These are phyloP conservation scores for Fusarium coicis DNA, from an alignment of 2,329 filamentous ascomycete genomes.

Conservation along the genomic window DNA sequence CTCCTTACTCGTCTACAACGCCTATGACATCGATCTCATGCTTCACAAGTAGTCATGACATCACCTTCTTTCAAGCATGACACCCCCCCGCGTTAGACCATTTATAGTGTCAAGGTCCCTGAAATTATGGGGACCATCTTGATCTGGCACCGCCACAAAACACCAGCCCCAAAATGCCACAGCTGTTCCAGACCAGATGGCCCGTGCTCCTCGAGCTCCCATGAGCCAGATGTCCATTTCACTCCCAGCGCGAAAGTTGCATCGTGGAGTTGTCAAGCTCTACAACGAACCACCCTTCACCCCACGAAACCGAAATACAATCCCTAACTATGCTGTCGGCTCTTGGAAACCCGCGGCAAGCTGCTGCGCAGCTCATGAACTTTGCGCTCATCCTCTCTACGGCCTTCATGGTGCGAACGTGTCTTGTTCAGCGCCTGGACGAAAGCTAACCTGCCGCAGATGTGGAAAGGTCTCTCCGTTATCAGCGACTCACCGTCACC, in stretches of 20 bases:
- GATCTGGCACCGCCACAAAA: constrained; percentile 14
- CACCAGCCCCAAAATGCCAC: constrained; percentile 23
- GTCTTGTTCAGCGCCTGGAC: background rate
- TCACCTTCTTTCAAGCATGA: constrained; percentile 31
- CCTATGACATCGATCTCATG: constrained; percentile 44
- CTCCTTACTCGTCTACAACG: constrained; percentile 18
- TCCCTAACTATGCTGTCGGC: constrained; percentile 69
- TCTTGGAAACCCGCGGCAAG: constrained; percentile 81
- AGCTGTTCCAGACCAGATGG: constrained; percentile 15
- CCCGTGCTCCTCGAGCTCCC: constrained; percentile 30
- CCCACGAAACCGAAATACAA: background rate
- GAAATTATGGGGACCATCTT: constrained; percentile 11
- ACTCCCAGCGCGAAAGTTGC: constrained; percentile 16
- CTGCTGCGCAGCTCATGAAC: constrained; percentile 84
- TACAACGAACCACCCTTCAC: constrained; percentile 4
- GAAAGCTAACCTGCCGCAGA: constrained; percentile 52
- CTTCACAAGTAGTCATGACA: constrained; percentile 41
- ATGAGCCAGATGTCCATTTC: constrained; percentile 41
- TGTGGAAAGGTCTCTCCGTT: constrained; percentile 91
- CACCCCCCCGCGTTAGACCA: constrained; percentile 26
- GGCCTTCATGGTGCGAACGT: constrained; percentile 78
- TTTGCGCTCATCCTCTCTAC: constrained; percentile 91
- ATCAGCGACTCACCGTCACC: constrained; percentile 79
- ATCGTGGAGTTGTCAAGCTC: constrained; percentile 36
- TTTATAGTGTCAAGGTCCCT: constrained; percentile 30